Base-by-base conservation (phyloP, 495 filamentous ascomycete species). In the Rhypophila decipiens region DNA sequence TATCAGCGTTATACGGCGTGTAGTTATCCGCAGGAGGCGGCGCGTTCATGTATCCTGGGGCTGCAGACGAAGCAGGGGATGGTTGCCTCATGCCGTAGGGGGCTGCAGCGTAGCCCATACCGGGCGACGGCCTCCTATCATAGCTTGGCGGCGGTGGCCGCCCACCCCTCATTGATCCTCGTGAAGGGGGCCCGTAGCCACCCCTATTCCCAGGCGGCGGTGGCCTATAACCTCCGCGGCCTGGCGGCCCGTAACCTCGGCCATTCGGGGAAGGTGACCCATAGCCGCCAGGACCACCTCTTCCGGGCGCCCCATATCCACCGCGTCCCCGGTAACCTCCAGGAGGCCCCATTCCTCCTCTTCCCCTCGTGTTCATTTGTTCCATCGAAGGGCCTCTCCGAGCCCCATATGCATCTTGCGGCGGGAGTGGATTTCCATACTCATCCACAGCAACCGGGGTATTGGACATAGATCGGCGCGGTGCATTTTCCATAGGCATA, bases 361-460 rank as follows among this genome's bases (percentile, higher is more conserved):
- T 59, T n/a, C 66, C 72, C 56, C 69, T 65, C 22, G 66, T 67
- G 37, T 75, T 79, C 75, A 85, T 75, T 13, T 76, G 76, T 53
- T 77, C 76, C 43, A 80, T 67, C 3, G 79, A 83, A 47, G 83
- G 82, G 34, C 82, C 79, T 47, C 75, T 70, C 50, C 77, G 74
- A 61, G 83, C 61, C 13, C 71, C 65, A 47, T 71, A 74, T 4
- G 44, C 62, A 61, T 63, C 72, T 42, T 67, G 72, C 5, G 75
- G 64, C 13, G 74, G 45, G 29, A 85, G 60, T 9, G 78, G 73
- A 55, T 85, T 86, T 9, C 84, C 86, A 46, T 82, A 84, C 48
- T 86, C 80, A 56, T 94, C 87, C 42, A 76, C 75, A 8, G 51
- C 46, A 23, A 47, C 39, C 3, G 55, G 53, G 7, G 62, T 50